Evolutionary conservation across 257 asterid species (phyloP).

Genomic region (Orobanche coerulescens): DNA sequence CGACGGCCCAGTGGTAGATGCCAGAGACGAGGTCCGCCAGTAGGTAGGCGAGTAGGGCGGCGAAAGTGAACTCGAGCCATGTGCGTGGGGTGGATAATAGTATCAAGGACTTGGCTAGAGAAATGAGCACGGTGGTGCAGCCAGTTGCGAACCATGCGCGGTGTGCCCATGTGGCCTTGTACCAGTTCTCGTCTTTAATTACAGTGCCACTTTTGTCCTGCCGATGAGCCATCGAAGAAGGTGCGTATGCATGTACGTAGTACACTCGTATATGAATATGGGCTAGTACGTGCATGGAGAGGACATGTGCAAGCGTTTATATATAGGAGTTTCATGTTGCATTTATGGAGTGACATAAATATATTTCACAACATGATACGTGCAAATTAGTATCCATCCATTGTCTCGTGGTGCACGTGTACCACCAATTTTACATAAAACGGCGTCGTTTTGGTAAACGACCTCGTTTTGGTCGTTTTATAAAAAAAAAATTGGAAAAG

Average conservation of each 20-base stretch:
- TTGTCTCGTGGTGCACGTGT: too few species aligned
- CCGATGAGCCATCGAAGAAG: not conserved
- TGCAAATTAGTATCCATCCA: too few species aligned
- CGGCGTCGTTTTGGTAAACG: too few species aligned
- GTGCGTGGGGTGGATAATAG: not conserved
- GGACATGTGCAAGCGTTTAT: not conserved
- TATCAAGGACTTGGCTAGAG: constrained; percentile 11
- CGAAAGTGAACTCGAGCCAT: not conserved
- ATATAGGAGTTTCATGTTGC: not conserved
- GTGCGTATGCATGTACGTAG: too few species aligned
- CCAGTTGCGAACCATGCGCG: constrained; percentile 21
- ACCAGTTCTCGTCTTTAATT: not conserved
- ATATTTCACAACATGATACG: too few species aligned
- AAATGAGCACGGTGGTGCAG: constrained; percentile 17
- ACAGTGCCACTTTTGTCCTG: not conserved
- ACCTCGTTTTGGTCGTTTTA: too few species aligned
- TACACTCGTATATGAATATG: too few species aligned
- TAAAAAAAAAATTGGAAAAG: too few species aligned
- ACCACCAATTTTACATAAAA: too few species aligned
- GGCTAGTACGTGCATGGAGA: not conserved
- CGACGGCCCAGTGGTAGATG: constrained; percentile 31
- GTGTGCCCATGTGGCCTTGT: constrained; percentile 14
- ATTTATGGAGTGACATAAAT: too few species aligned
- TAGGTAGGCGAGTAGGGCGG: constrained; percentile 4
- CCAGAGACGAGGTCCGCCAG: constrained; percentile 22